These are phyloP conservation scores for Paramecium tetraurelia DNA, from an alignment of 73 alveolate species.

Conservation along the genomic window DNA sequence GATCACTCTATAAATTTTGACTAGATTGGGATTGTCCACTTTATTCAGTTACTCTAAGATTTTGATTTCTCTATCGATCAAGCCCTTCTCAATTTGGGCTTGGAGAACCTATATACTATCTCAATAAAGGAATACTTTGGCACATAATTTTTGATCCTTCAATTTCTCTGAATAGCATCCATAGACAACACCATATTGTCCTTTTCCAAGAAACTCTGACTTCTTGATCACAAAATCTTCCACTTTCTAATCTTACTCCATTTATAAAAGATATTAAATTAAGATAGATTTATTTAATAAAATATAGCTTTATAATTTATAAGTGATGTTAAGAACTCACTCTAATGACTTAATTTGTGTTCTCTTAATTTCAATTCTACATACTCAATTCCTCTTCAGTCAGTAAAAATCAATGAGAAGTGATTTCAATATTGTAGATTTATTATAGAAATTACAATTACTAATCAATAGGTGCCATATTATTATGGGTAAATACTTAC, in stretches of 20 bases:
- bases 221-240: not conserved
- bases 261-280: not conserved
- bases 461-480: too few relatives aligned
- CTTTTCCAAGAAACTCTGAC: not conserved
- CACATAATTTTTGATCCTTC: not conserved
- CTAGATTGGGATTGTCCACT: not conserved
- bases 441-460: too few relatives aligned
- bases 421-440: not conserved
- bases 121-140: not conserved
- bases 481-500: too few relatives aligned
- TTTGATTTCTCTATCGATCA: not conserved
- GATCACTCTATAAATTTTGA: not conserved
- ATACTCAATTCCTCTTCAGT: too few relatives aligned
- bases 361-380: too few relatives aligned
- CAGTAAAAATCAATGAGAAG: not conserved
- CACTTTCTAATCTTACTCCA: not conserved
- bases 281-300: not conserved
- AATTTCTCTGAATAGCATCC: not conserved
- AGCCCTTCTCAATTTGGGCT: not conserved
- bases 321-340: not conserved
- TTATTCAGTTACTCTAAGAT: not conserved
- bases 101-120: not conserved
- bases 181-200: conserved; percentile 30
- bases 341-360: too few relatives aligned
- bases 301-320: not conserved